Evolutionary conservation across 495 filamentous ascomycete genomes (phyloP).

Genomic region (Ramalina peruviana): DNA sequence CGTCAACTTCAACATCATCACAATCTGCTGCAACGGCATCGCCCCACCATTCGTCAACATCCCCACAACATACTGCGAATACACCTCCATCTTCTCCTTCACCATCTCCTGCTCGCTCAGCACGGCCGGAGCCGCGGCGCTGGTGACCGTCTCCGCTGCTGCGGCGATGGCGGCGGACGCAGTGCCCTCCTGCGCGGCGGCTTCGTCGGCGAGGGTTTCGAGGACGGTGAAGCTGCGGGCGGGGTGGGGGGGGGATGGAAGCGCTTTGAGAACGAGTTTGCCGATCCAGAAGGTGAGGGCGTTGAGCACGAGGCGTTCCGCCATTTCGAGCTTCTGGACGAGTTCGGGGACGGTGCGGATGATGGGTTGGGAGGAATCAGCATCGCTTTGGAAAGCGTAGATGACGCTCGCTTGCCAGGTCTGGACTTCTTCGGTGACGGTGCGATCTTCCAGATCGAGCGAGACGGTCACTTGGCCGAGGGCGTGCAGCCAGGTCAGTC

Average conservation of each 20-base stretch:
- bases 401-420: constrained; percentile 88
- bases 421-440: constrained; percentile 55
- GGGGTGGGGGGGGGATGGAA: constrained; percentile 32
- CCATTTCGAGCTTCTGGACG: constrained; percentile 55
- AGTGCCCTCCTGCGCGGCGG: constrained; percentile 18
- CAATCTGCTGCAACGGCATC: constrained; percentile 68
- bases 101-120: constrained; percentile 35
- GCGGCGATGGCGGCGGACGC: constrained; percentile 21
- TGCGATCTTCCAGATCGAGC: constrained; percentile 71
- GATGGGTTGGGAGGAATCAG: constrained; percentile 21
- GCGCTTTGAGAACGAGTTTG: constrained; percentile 53
- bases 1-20: constrained; percentile 87
- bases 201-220: constrained; percentile 42
- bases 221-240: constrained; percentile 41
- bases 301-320: constrained; percentile 55
- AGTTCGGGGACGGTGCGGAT: constrained; percentile 48
- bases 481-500: constrained; percentile 75
- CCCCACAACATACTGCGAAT: constrained; percentile 79
- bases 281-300: constrained; percentile 78
- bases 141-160: constrained; percentile 36
- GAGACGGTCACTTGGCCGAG: constrained; percentile 70
- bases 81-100: constrained; percentile 67
- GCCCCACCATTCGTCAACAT: constrained; percentile 87
- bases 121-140: constrained; percentile 33
- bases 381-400: constrained; percentile 55